Conservation (phyloP, 345 rosid species). For the Heritiera littoralis region DNA sequence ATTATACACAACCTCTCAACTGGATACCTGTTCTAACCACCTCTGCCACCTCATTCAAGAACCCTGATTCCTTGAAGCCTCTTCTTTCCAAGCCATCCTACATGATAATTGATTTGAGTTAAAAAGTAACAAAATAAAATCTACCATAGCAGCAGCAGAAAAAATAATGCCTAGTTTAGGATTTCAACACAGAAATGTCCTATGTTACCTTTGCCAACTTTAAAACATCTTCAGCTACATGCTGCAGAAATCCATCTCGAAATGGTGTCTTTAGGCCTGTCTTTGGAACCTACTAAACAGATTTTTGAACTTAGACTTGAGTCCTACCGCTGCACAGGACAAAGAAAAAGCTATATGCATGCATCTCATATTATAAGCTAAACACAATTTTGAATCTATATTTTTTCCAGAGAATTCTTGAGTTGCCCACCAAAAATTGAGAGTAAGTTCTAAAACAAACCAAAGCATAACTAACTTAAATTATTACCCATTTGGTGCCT, state of each 20-base stretch:
- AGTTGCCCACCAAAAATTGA: not conserved
- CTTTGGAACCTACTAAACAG: conserved; percentile 65
- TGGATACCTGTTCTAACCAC: conserved; percentile 86
- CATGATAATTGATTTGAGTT: conserved; percentile 13
- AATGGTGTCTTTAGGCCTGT: conserved; percentile 89
- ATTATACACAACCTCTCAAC: not conserved
- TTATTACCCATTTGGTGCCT: conserved; percentile 8
- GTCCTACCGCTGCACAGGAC: not conserved
- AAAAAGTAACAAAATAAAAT: not conserved
- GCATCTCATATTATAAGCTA: not conserved
- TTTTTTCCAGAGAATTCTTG: not conserved
- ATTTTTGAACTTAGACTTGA: conserved; percentile 24
- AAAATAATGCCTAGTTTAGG: conserved; percentile 29
- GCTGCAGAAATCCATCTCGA: conserved; percentile 74
- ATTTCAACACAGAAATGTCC: too few relatives aligned
- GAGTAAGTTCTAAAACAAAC: not conserved
- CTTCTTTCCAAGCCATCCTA: conserved; percentile 96
- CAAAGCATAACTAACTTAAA: not conserved
- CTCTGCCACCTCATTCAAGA: conserved; percentile 78
- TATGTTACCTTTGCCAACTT: conserved; percentile 67
- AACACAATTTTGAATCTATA: not conserved
- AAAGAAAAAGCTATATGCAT: conserved; percentile 5
- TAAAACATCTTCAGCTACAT: conserved; percentile 82
- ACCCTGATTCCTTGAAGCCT: conserved; percentile 89
- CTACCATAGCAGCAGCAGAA: not conserved